Percentiles rank a stretch among this genome's conserved stretches.
Evolutionary conservation across 257 asterid species (phyloP).

Genomic region (Primulina tabacum): DNA sequence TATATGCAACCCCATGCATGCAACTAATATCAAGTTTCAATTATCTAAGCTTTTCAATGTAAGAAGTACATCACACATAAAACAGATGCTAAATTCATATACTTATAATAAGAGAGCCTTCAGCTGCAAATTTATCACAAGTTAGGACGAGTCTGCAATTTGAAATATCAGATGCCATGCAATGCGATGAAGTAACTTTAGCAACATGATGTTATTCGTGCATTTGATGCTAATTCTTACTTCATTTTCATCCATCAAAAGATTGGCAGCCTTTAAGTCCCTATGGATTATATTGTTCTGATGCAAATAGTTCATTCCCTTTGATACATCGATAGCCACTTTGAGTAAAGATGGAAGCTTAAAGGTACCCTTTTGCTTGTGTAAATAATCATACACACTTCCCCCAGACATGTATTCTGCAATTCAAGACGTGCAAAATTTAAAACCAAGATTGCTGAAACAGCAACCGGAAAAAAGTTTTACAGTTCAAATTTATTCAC

Average conservation of each 20-base stretch:
- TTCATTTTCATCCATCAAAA: slow-evolving; percentile 92
- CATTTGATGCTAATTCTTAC: slow-evolving; percentile 39
- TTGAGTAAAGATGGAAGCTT: slow-evolving; percentile 81
- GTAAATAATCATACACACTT: slow-evolving; percentile 88
- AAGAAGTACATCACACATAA: neutral
- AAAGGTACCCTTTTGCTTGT: slow-evolving; percentile 90
- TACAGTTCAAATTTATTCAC: neutral
- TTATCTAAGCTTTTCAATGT: neutral
- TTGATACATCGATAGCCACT: slow-evolving; percentile 91
- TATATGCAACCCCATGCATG: slow-evolving; percentile 3
- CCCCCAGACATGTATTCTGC: slow-evolving; percentile 97
- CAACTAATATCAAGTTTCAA: neutral
- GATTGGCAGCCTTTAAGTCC: slow-evolving; percentile 97
- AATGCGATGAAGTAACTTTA: neutral
- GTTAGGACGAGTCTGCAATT: slow-evolving; percentile 13
- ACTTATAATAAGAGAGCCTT: neutral
- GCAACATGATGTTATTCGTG: slow-evolving; percentile 1
- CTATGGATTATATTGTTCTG: slow-evolving; percentile 96
- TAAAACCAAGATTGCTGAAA: slow-evolving; percentile 21
- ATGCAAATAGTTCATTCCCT: slow-evolving; percentile 97
- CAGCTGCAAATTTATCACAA: neutral
- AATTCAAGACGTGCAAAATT: slow-evolving; percentile 24
- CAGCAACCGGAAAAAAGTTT: neutral
- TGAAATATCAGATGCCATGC: slow-evolving; percentile 6
- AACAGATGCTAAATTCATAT: slow-evolving; percentile 14